Evolutionary conservation across 192 early-diverging fungal genomes (phyloP), one percentile per base, ranked within the genome.

Genomic region (Umbelopsis sp.): DNA sequence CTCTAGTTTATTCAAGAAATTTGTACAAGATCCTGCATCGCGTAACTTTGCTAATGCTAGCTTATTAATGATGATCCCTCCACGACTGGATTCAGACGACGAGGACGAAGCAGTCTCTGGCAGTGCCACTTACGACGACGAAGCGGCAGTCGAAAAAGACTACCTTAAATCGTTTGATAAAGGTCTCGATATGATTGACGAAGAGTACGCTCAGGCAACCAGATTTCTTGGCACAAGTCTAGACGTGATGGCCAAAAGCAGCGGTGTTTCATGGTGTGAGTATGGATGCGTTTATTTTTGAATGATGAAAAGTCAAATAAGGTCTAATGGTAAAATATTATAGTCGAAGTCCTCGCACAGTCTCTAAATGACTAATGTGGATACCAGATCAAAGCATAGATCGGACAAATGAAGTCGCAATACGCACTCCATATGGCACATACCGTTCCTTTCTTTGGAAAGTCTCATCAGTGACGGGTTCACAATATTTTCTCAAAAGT

Each of bases 371-470:
- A 34, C 56, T 62, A 62, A 62, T 62, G 6, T n/a, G 14, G 31
- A 32, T 32, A 59, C 25, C n/a, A 67, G 10, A 11, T 44, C 77
- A 91, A 0, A 92, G 75, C 89, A 92, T 91, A 17, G 84, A 82
- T 45, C 83, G 77, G 49, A 92, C 87, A 5, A 87, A 65, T 1
- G 74, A 56, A 31, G 90, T 87, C 8, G 85, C 80, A 6, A 90
- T 45, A 34, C 76, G 75, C 9, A 92, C 86, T 52, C 80, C 77
- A 29, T 78, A 73, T 20, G 85, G 85, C 17, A 90, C 87, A 25
- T 75, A 76, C 29, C 90, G 74, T 20, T 90, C 87, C 16, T 73
- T 52, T 49, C 72, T 49, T 14, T 75, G 65, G 53, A 92, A 87
- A 0, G 86, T 87, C 10, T 84, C 81, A 3, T 76, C 76, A 25